These are phyloP conservation scores for Calocybe gambosa DNA, from an alignment of 1,284 basidiomycete genomes.

Conservation along the genomic window DNA sequence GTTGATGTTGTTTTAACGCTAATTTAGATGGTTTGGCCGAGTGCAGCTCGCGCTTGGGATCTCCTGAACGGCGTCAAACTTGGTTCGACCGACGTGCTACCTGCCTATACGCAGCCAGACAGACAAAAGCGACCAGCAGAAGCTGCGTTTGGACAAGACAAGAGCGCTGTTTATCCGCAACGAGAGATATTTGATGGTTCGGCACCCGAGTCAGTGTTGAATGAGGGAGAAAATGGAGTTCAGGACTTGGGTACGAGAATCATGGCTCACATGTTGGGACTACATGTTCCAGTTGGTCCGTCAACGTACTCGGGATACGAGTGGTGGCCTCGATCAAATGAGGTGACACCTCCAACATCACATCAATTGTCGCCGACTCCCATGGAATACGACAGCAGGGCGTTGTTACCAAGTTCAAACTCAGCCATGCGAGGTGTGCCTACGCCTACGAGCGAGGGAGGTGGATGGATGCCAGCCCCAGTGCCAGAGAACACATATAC, in stretches of 20 bases:
- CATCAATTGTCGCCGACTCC: conserved; percentile 17
- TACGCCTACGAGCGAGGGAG: not conserved
- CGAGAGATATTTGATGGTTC: conserved; percentile 35
- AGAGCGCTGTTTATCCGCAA: conserved; percentile 35
- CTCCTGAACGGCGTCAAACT: conserved; percentile 66
- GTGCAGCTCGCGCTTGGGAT: conserved; percentile 63
- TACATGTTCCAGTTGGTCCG: conserved; percentile 55
- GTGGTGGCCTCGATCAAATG: conserved; percentile 58
- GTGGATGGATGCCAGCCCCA: conserved; percentile 17
- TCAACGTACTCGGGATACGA: conserved; percentile 67
- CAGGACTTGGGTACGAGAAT: conserved; percentile 54
- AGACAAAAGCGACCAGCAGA: conserved; percentile 58
- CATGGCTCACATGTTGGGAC: conserved; percentile 67
- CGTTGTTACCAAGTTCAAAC: conserved; percentile 2
- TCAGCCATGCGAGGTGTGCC: conserved; percentile 5
- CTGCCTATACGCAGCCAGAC: conserved; percentile 30
- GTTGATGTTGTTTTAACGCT: not conserved
- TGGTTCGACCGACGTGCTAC: conserved; percentile 38
- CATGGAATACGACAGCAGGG: conserved; percentile 13
- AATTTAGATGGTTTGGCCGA: conserved; percentile 54
- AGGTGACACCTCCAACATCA: conserved; percentile 17
- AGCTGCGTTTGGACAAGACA: conserved; percentile 58
- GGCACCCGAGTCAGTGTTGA: conserved; percentile 14
- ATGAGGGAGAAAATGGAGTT: conserved; percentile 36
- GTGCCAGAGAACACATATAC: conserved; percentile 17